Percentiles rank a stretch among this genome's conserved stretches.
Evolutionary conservation across 2,329 filamentous ascomycete species (phyloP).

Genomic region (Trichoderma aggressivum): DNA sequence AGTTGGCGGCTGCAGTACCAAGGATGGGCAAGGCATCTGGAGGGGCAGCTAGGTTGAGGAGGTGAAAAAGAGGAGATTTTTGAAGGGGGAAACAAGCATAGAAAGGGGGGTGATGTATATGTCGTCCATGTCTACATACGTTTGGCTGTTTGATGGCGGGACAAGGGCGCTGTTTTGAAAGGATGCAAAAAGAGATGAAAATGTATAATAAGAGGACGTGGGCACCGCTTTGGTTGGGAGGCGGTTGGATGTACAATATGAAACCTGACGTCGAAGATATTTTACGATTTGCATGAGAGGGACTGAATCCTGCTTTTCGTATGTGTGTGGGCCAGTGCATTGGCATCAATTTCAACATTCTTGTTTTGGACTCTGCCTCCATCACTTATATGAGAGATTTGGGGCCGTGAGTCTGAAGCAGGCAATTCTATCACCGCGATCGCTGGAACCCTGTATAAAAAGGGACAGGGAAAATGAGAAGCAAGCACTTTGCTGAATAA

Average conservation of each 20-base stretch:
- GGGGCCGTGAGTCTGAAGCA: no score
- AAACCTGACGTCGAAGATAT: slow-evolving; percentile 1
- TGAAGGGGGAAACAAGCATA: background rate
- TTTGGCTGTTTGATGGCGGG: background rate
- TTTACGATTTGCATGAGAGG: background rate
- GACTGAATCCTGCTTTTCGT: background rate
- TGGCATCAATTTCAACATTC: background rate
- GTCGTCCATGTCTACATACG: slow-evolving; percentile 22
- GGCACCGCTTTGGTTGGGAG: background rate
- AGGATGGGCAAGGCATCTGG: slow-evolving; percentile 19
- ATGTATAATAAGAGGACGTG: slow-evolving; percentile 15
- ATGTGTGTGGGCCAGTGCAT: background rate
- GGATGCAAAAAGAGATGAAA: background rate
- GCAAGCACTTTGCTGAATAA: background rate
- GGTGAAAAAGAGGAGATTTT: slow-evolving; percentile 20
- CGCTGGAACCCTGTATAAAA: no score
- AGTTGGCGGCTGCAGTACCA: slow-evolving; percentile 29
- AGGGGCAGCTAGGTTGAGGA: slow-evolving; percentile 24
- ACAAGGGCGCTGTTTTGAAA: slow-evolving; percentile 23
- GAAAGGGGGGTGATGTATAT: slow-evolving; percentile 13
- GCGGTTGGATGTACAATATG: slow-evolving; percentile 16
- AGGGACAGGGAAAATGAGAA: no score
- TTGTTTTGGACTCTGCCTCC: background rate
- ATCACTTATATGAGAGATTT: no score
- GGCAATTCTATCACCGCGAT: no score